These are phyloP conservation scores for Ulota crispa DNA, from an alignment of 225 moss, liverwort and hornwort species.

Conservation along the genomic window DNA sequence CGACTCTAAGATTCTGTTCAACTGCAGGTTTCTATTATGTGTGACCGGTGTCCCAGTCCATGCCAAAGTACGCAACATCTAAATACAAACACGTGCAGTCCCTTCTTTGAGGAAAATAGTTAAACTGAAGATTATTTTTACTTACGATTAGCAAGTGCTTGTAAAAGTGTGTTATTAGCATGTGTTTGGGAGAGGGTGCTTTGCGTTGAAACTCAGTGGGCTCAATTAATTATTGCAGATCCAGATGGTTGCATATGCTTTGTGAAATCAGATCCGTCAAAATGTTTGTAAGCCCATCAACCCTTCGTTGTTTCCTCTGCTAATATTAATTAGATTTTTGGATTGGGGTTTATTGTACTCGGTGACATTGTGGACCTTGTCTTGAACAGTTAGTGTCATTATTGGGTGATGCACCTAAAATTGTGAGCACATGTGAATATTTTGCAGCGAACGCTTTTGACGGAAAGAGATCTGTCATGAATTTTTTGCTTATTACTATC, in stretches of 20 bases:
- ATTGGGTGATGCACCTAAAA: slow-evolving; percentile 8
- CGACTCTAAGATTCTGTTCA: slow-evolving; percentile 28
- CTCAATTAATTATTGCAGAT: slow-evolving; percentile 51
- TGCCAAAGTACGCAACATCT: slow-evolving; percentile 60
- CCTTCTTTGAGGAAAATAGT: background rate
- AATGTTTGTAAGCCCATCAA: slow-evolving; percentile 59
- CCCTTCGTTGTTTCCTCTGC: slow-evolving; percentile 10
- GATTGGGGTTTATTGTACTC: background rate
- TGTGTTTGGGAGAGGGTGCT: slow-evolving; percentile 3
- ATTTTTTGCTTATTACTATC: slow-evolving; percentile 3
- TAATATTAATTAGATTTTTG: background rate
- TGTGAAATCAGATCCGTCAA: slow-evolving; percentile 28
- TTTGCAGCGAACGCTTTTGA: slow-evolving; percentile 1
- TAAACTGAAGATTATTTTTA: background rate
- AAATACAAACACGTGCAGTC: background rate
- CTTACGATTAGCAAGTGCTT: slow-evolving; percentile 12
- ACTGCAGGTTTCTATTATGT: slow-evolving; percentile 61
- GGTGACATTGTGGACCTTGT: slow-evolving; percentile 13
- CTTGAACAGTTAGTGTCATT: slow-evolving; percentile 5
- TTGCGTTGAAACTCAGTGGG: slow-evolving; percentile 20
- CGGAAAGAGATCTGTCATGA: background rate
- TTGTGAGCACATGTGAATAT: background rate
- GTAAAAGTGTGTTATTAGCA: slow-evolving; percentile 8
- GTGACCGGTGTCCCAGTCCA: slow-evolving; percentile 40
- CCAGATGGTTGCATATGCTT: slow-evolving; percentile 72